Conservation (phyloP, 805 yeast genomes). For the Cyberlindnera mycetangii region DNA sequence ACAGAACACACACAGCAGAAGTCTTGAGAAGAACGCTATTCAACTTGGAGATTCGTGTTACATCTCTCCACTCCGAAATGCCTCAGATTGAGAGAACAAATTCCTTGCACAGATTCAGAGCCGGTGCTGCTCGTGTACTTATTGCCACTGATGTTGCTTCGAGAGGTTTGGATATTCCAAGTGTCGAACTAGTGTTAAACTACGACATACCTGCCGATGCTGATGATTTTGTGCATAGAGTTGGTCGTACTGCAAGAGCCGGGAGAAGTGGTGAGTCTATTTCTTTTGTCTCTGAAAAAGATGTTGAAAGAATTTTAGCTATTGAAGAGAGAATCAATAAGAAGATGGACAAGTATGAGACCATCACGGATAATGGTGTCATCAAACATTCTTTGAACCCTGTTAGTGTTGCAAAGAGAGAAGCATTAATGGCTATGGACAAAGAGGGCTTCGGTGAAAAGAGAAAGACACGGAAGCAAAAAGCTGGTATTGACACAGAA, state of each 20-base stretch:
- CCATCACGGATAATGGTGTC: slow-evolving; percentile 71
- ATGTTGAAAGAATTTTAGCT: slow-evolving; percentile 73
- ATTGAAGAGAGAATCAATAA: slow-evolving; percentile 82
- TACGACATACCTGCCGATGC: slow-evolving; percentile 95
- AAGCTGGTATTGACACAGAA: slow-evolving; percentile 16
- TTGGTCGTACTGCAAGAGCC: slow-evolving; percentile 99
- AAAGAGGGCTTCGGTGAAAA: slow-evolving; percentile 83
- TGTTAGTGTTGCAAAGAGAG: slow-evolving; percentile 82
- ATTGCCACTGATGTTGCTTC: slow-evolving; percentile 97
- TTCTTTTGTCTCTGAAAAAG: slow-evolving; percentile 81
- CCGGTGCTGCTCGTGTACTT: slow-evolving; percentile 88
- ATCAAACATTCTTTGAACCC: slow-evolving; percentile 67
- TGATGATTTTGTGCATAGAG: slow-evolving; percentile 94
- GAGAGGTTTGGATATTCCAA: slow-evolving; percentile 95
- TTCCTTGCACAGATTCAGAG: slow-evolving; percentile 88
- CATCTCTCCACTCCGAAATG: slow-evolving; percentile 93
- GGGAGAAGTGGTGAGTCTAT: slow-evolving; percentile 85
- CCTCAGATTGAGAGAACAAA: slow-evolving; percentile 89
- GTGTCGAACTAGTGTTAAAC: slow-evolving; percentile 85
- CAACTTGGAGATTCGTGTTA: slow-evolving; percentile 71
- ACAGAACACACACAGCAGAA: slow-evolving; percentile 89
- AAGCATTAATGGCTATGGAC: slow-evolving; percentile 92
- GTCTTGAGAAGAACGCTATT: slow-evolving; percentile 73
- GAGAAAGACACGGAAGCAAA: slow-evolving; percentile 46
- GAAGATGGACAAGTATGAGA: slow-evolving; percentile 74